Base-by-base conservation (phyloP, 768 basidiomycete genomes). In the Trametes meyenii region DNA sequence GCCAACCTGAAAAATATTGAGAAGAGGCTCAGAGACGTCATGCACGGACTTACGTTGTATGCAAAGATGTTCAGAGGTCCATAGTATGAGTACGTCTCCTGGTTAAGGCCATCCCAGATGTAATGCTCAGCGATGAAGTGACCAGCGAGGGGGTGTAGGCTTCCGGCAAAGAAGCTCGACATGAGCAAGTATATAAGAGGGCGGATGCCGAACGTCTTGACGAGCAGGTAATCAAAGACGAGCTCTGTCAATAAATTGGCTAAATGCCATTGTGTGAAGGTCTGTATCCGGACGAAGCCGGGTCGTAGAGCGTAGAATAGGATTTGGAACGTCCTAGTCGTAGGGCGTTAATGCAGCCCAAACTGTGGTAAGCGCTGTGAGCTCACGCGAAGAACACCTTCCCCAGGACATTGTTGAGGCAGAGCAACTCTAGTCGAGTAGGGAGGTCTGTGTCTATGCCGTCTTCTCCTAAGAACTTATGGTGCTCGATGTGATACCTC, bases 111-210 rank as follows among this genome's bases (percentile, higher is more conserved):
- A 67, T 96, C 94, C 89, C 92, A 95, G 48, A 97, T 81, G 67
- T 96, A 97, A 73, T 97, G 96, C 74, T 97, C 95, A 2, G 96
- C 96, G 66, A 99, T 98, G 69, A 99, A 99, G 76, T 98, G 97
- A 1, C 91, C 96, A 0, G 96, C 96, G 68, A 91, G 92, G 1
- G 97, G 97, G 67, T 99, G 97, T 42, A 98, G 73, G 69, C 92
- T 94, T 0, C 97, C 96, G 13, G 97, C 97, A 70, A 98, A 96
- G 84, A 98, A 98, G 72, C 90, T 92, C 63, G 87, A 90, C 74
- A 90, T 82, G 65, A 98, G 70, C 67, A 98, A 80, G 77, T 98
- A 98, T 44, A 93, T 74, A 40, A 96, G 69, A 0, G 90, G 83
- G 2, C 72, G 73, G 38, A 69, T 39, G 21, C 83, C 83, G 19